Conservation (phyloP, 139 green algal species). For the Raphidocelis subcapitata region DNA sequence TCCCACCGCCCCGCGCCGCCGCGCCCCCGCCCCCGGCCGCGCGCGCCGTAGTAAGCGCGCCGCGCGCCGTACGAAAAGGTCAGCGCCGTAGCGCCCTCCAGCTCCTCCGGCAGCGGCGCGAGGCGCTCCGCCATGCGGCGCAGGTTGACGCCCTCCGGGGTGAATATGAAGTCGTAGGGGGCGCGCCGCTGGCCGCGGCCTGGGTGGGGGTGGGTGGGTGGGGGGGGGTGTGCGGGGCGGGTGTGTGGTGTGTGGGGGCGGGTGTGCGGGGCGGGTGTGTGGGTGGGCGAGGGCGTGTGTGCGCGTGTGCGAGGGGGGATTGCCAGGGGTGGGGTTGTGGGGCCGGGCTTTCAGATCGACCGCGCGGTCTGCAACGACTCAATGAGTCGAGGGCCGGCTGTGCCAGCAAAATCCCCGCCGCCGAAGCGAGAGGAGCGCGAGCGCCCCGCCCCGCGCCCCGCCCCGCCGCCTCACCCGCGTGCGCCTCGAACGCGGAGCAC, state of each 20-base stretch:
- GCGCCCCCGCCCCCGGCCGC: not conserved
- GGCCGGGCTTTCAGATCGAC: no score
- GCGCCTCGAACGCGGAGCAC: slow-evolving; percentile 82
- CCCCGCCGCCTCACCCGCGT: slow-evolving; percentile 56
- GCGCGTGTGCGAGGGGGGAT: no score
- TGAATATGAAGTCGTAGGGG: slow-evolving; percentile 83
- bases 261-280: slow-evolving; percentile 7
- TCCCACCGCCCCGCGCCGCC: not conserved
- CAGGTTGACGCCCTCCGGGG: slow-evolving; percentile 55
- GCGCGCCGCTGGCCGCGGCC: slow-evolving; percentile 55
- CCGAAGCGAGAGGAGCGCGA: no score
- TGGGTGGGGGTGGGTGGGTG: slow-evolving; percentile 35
- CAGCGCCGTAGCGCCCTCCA: no score
- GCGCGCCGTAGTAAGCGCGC: no score
- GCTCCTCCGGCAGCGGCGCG: slow-evolving; percentile 21
- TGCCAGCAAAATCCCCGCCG: no score
- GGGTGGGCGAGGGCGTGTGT: no score
- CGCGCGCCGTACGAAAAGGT: no score
- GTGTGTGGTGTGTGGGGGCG: not conserved
- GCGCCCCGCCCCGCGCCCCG: no score
- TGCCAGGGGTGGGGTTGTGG: no score
- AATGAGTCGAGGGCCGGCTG: no score
- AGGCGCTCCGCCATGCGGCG: slow-evolving; percentile 42
- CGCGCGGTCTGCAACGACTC: no score
- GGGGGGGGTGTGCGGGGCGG: not conserved